Evolutionary conservation across 768 basidiomycete species (phyloP).

Genomic region (Naganishia kalamii): DNA sequence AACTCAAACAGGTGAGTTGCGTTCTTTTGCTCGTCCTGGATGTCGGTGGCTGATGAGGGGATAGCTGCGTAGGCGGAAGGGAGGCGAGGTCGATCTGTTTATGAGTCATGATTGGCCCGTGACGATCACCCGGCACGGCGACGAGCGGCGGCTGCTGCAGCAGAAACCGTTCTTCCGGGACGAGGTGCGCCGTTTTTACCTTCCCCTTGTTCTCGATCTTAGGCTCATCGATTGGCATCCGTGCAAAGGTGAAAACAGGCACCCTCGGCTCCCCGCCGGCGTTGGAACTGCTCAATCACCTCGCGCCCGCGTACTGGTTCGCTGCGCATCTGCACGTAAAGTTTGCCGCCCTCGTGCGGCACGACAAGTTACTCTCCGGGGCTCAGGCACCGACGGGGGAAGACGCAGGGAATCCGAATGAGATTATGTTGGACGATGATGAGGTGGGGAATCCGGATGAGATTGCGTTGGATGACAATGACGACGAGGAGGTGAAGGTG

Average conservation of each 20-base stretch:
- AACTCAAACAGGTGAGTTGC: background rate
- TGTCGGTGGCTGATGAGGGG: slow-evolving; percentile 47
- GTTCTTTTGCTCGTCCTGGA: background rate
- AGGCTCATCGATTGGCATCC: background rate
- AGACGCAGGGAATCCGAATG: slow-evolving; percentile 37
- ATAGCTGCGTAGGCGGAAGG: slow-evolving; percentile 36
- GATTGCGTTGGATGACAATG: slow-evolving; percentile 35
- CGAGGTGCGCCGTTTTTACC: slow-evolving; percentile 49
- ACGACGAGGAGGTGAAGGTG: slow-evolving; percentile 17
- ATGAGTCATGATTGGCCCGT: slow-evolving; percentile 97
- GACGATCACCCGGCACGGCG: slow-evolving; percentile 72
- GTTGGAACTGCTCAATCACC: slow-evolving; percentile 63
- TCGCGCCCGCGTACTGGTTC: slow-evolving; percentile 85
- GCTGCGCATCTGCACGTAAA: slow-evolving; percentile 82
- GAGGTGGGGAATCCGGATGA: slow-evolving; percentile 39
- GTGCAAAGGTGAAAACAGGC: slow-evolving; percentile 53
- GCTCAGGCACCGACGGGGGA: slow-evolving; percentile 42
- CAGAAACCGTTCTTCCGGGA: slow-evolving; percentile 70
- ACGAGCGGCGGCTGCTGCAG: slow-evolving; percentile 59
- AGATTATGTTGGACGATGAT: slow-evolving; percentile 43
- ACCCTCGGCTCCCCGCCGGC: slow-evolving; percentile 80
- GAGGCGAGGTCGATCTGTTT: slow-evolving; percentile 55
- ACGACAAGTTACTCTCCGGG: slow-evolving; percentile 21
- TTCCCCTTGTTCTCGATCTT: background rate
- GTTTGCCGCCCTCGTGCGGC: slow-evolving; percentile 60